phyloP scores from a whole-genome alignment of 2,329 filamentous ascomycete species.

The Neoarthrinium moseri region DNA sequence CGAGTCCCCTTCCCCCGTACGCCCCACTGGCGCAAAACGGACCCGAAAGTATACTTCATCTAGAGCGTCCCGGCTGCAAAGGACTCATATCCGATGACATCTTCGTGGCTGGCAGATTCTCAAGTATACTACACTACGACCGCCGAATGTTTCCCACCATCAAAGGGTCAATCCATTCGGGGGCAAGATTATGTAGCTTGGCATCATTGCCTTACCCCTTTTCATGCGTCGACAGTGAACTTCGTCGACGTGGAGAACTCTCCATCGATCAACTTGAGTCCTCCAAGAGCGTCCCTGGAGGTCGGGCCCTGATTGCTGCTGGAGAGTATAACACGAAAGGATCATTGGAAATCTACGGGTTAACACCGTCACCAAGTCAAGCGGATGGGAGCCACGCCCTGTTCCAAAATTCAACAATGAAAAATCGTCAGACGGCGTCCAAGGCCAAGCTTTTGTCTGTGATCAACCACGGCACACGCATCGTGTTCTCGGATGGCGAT shows the following conservation, averaged over 20 bases:
- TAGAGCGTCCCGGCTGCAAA: slow-evolving; percentile 54
- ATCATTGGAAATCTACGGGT: slow-evolving; percentile 81
- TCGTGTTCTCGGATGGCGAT: slow-evolving; percentile 81
- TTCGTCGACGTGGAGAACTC: slow-evolving; percentile 53
- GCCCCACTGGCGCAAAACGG: slow-evolving; percentile 77
- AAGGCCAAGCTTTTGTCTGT: slow-evolving; percentile 80
- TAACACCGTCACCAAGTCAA: slow-evolving; percentile 35
- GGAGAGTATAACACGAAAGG: slow-evolving; percentile 93
- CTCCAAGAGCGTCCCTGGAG: slow-evolving; percentile 50
- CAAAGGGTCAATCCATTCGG: slow-evolving; percentile 77
- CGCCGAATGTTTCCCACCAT: slow-evolving; percentile 80
- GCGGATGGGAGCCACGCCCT: slow-evolving; percentile 18
- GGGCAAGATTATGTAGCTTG: slow-evolving; percentile 74
- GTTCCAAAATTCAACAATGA: slow-evolving; percentile 52
- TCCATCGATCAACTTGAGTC: slow-evolving; percentile 52
- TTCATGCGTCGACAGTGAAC: slow-evolving; percentile 59
- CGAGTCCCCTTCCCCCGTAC: slow-evolving; percentile 55
- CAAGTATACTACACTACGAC: slow-evolving; percentile 86
- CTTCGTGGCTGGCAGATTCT: slow-evolving; percentile 85
- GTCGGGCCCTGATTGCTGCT: slow-evolving; percentile 73
- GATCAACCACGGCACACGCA: slow-evolving; percentile 74
- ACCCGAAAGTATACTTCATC: slow-evolving; percentile 78
- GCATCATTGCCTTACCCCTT: slow-evolving; percentile 68
- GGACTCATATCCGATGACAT: slow-evolving; percentile 71
- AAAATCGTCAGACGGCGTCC: slow-evolving; percentile 82